Percentiles rank a stretch among this genome's conserved stretches.
Evolutionary conservation across 257 asterid genomes (phyloP).

Genomic region (Rehmannia glutinosa): DNA sequence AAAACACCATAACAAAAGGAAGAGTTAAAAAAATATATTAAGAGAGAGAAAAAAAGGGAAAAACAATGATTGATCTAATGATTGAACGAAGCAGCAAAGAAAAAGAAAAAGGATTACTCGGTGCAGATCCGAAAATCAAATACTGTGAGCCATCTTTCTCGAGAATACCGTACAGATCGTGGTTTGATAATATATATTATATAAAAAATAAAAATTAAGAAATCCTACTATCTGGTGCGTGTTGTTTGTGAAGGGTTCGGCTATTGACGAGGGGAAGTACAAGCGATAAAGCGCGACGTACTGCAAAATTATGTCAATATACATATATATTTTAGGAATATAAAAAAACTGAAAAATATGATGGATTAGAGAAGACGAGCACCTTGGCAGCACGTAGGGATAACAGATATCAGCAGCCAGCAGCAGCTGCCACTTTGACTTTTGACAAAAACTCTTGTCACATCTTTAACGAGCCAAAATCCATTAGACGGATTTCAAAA

Average conservation of each 20-base stretch:
- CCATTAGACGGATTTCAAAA: no score
- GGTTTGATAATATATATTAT: neutral
- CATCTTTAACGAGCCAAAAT: no score
- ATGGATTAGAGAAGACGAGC: no score
- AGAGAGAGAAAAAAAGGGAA: neutral
- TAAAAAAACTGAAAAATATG: no score
- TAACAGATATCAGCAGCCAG: no score
- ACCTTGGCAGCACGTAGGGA: no score
- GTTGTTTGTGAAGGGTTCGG: neutral
- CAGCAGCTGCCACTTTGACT: no score
- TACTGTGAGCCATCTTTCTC: slow-evolving; percentile 15
- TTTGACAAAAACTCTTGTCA: no score
- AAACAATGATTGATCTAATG: slow-evolving; percentile 10
- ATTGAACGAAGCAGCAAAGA: slow-evolving; percentile 17
- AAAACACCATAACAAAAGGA: neutral
- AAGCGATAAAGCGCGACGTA: slow-evolving; percentile 15
- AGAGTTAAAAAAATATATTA: neutral
- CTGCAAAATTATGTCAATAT: no score
- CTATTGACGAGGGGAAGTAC: neutral
- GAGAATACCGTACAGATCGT: slow-evolving; percentile 8
- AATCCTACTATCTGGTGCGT: no score
- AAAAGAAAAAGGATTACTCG: slow-evolving; percentile 7
- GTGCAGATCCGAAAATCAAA: slow-evolving; percentile 34
- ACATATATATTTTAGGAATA: no score
- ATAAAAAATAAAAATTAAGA: neutral